Evolutionary conservation across 1,139 yeast species (phyloP), one percentile per base, ranked within the genome.

Genomic region (Yamadazyma buinensis): DNA sequence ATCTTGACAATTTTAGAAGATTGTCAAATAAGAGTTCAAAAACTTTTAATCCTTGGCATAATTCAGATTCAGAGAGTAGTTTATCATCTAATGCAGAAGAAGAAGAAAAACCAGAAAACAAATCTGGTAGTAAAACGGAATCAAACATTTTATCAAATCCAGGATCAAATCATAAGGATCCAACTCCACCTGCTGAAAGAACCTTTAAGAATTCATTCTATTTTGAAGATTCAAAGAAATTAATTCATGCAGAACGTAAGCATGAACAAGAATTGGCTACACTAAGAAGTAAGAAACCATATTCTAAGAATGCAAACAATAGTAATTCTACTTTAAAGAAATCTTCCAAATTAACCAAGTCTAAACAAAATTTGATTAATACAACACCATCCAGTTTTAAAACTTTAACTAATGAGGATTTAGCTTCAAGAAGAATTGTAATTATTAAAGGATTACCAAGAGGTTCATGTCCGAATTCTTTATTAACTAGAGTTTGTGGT

Each of bases 401-500:
- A 23, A 9, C 20, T 10, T 19, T 33, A 14, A 34, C 23, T 11
- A 30, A 17, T 15, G 30, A 28, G 7, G 37, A 36, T 12, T 30
- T 39, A 23, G 30, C 35, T 15, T 20, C 28, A 10, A 32, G 42
- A 27, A 42, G 57, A 32, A 44, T 48, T 11, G 34, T 58, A 6
- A 41, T 54, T 1, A 27, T 57, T n/a, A 48, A 42, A 24, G 46
- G 49, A 20, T 35, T 58, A 5, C 42, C 46, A 21, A 29, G 36
- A 8, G 23, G 37, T n/a, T 39, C 50, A 31, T 80, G 84, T 7
- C 44, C 79, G 5, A 66, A 64, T 20, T 63, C 77, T 23, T 55
- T 84, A 10, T 46, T 84, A 13, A 56, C 77, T 2, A 85, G 80
- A 42, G 64, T 84, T 0, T 63, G 72, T 47, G 95, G 95, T 0